Conservation (phyloP, 805 yeast genomes). For the Vanderwaltozyma verrucispora region DNA sequence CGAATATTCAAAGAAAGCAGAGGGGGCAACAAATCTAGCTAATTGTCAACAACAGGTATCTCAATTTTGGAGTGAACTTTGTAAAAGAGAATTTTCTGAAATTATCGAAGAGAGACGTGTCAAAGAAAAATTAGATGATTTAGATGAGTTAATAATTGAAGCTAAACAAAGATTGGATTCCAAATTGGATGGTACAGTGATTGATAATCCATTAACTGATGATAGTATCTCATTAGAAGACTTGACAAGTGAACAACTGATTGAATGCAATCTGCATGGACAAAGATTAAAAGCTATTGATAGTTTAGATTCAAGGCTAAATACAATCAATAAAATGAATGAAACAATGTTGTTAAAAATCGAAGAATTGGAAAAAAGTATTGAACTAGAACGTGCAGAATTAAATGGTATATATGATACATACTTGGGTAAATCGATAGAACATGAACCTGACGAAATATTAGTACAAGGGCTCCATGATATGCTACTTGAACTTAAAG, state of each 20-base stretch:
- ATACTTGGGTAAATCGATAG: constrained; percentile 17
- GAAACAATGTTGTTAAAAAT: constrained; percentile 17
- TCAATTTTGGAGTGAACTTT: constrained; percentile 40
- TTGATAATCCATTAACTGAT: constrained; percentile 3
- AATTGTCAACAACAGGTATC: constrained; percentile 44
- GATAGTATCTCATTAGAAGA: constrained; percentile 11
- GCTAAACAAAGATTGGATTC: constrained; percentile 21
- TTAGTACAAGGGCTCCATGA: constrained; percentile 20
- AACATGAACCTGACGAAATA: constrained; percentile 12
- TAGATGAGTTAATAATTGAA: constrained; percentile 31
- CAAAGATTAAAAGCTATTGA: constrained; percentile 13
- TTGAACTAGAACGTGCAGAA: constrained; percentile 18
- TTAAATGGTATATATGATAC: constrained; percentile 26
- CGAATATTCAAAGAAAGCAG: constrained; percentile 34
- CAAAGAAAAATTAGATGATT: constrained; percentile 27
- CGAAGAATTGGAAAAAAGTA: constrained; percentile 8
- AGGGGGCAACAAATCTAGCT: constrained; percentile 31
- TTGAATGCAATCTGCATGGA: constrained; percentile 18
- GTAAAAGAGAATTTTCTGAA: constrained; percentile 42
- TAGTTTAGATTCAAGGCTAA: constrained; percentile 18
- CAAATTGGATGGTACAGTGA: constrained; percentile 2
- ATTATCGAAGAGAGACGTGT: constrained; percentile 39
- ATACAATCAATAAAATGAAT: constrained; percentile 15
- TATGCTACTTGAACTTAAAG: constrained; percentile 20
- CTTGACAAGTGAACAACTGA: constrained; percentile 17